Percentiles rank a stretch among this genome's conserved stretches.
Evolutionary conservation across 148 eudicot species (phyloP).

Genomic region (Cornus florida): DNA sequence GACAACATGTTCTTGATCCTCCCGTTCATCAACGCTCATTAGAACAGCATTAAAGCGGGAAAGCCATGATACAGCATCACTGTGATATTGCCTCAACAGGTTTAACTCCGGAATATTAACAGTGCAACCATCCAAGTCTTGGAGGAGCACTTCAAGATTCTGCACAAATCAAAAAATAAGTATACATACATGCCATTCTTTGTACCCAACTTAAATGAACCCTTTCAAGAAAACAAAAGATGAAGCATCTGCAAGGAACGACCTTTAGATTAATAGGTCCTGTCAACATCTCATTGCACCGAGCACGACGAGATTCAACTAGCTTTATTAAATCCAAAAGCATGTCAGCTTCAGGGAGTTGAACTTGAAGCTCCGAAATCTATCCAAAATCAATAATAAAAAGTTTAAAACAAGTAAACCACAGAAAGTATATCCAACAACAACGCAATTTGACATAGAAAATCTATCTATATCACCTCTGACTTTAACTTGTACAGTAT

Average conservation of each 20-base stretch:
- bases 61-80: conserved; percentile 76
- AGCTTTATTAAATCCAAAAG: conserved; percentile 50
- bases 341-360: conserved; percentile 66
- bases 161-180: conserved; percentile 32
- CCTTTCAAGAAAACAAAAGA: conserved; percentile 7
- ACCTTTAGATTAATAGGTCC: conserved; percentile 65
- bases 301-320: conserved; percentile 64
- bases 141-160: conserved; percentile 64
- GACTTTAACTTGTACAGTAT: conserved; percentile 56
- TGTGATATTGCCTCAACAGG: conserved; percentile 59
- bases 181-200: neutral
- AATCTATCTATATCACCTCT: conserved; percentile 51
- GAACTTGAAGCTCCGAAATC: conserved; percentile 61
- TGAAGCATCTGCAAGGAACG: conserved; percentile 16
- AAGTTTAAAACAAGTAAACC: neutral
- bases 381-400: conserved; percentile 22
- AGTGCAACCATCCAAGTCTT: conserved; percentile 53
- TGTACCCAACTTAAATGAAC: neutral
- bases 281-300: conserved; percentile 66
- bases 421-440: neutral
- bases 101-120: conserved; percentile 69
- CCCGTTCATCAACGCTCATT: conserved; percentile 42
- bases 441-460: neutral
- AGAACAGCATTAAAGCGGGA: conserved; percentile 56
- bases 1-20: conserved; percentile 73